A percentile compares a stretch with the other conserved stretches of the same genome.
Evolutionary conservation across 139 green algal genomes (phyloP).

Genomic region (Microglena sp.): DNA sequence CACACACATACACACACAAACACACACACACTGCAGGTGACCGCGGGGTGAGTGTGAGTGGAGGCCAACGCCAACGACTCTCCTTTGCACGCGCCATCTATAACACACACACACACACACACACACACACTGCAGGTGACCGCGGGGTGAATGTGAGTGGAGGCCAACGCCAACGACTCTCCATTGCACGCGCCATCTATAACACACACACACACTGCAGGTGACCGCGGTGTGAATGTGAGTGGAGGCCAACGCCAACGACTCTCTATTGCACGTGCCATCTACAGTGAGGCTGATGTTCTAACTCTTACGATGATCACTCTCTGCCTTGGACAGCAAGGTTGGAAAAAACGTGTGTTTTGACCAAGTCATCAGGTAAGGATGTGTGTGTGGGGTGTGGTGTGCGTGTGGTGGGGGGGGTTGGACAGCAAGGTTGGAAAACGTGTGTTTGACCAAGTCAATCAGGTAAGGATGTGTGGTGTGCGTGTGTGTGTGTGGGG

Average conservation of each 20-base stretch:
- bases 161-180: conserved; percentile 75
- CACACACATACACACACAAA: too few relatives aligned
- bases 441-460: background rate
- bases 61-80: conserved; percentile 75
- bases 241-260: conserved; percentile 72
- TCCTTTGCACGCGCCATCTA: conserved; percentile 67
- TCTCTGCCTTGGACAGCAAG: conserved; percentile 41
- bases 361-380: conserved; percentile 9
- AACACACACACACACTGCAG: conserved; percentile 31
- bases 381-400: background rate
- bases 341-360: conserved; percentile 4
- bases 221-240: conserved; percentile 64
- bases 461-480: background rate
- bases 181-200: conserved; percentile 65
- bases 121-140: too few relatives aligned
- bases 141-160: conserved; percentile 59
- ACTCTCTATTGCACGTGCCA: conserved; percentile 64
- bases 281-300: conserved; percentile 43
- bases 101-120: too few relatives aligned
- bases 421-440: background rate
- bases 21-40: conserved; percentile 48
- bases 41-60: conserved; percentile 56
- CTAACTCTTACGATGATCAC: conserved; percentile 45
- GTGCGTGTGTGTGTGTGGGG: too few relatives aligned
- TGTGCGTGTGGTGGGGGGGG: background rate